Evolutionary conservation across 164 flowering plant species (phyloP), one percentile per base, ranked within the genome.

Genomic region (Amborella trichopoda): DNA sequence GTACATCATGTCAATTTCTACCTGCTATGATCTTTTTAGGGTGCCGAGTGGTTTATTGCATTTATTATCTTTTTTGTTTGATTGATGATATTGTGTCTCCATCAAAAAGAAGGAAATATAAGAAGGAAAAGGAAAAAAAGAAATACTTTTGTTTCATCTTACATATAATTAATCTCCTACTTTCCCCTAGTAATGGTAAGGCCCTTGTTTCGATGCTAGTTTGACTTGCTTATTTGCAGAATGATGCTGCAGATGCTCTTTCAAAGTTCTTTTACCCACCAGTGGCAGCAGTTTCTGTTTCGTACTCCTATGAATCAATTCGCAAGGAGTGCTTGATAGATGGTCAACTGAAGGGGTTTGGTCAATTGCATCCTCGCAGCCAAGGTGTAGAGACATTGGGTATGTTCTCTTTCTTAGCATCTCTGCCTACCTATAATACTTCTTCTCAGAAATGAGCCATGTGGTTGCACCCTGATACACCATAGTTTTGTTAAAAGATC

Each of bases 381-480:
- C 95, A 87, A 62, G 98, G 96, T 40, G 83, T 91, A 56, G 90
- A 87, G 71, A 87, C 96, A 18, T 67, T 90, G 55, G 97, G 97
- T 89, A 63, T 14, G 38, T 33, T 24, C 44, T 32, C 20, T 21
- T 48, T 30, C 18, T 12, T 40, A 41, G 40, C 19, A 14, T 26
- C 27, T 44, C 27, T 17, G 33, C 14, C 18, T n/a, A n/a, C n/a
- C n/a, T n/a, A n/a, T n/a, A 46, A 11, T 27, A 3, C 26, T 26
- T 14, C 33, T 46, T 6, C 0, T n/a, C 11, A 46, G n/a, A 26
- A 46, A 46, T 8, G 27, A 21, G 25, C 18, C n/a, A 23, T 43
- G 26, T 43, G 23, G 16, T 28, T 2, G 26, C 8, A 9, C 23
- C 25, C 19, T 8, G 9, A 18, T 44, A 21, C 14, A 23, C 4